Evolutionary conservation across 441 rosid genomes (phyloP).

Genomic region (Adansonia gregorii): DNA sequence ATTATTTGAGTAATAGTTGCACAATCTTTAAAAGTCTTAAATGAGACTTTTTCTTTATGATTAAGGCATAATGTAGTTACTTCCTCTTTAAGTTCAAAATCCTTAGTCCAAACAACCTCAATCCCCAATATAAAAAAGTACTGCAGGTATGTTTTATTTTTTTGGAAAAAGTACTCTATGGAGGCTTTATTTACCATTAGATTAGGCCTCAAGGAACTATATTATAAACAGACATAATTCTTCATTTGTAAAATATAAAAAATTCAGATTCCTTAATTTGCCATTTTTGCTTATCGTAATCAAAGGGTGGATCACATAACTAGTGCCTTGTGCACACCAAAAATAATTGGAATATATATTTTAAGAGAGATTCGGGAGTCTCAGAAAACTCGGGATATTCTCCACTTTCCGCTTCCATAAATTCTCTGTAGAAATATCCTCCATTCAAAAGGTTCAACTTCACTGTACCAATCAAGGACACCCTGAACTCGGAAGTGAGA

Average conservation of each 20-base stretch:
- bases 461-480: not conserved
- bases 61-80: not conserved
- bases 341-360: not conserved
- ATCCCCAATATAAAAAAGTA: too few relatives aligned
- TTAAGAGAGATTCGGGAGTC: not conserved
- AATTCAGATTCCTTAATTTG: too few relatives aligned
- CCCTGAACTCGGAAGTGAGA: not conserved
- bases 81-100: too few relatives aligned
- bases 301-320: not conserved
- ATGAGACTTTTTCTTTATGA: too few relatives aligned
- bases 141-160: too few relatives aligned
- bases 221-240: too few relatives aligned
- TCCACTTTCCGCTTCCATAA: not conserved
- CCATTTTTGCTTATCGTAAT: not conserved
- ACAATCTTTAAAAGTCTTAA: not conserved
- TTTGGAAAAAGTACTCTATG: too few relatives aligned
- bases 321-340: not conserved
- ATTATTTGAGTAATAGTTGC: not conserved
- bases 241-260: too few relatives aligned
- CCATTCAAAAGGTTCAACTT: not conserved
- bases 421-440: not conserved
- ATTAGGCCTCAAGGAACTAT: too few relatives aligned
- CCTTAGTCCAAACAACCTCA: too few relatives aligned
- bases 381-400: not conserved
- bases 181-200: too few relatives aligned